A percentile compares a stretch with the other conserved stretches of the same genome.
These are phyloP conservation scores for Oryza coarctata DNA, from an alignment of 176 grass and related monocot species.

Conservation along the genomic window DNA sequence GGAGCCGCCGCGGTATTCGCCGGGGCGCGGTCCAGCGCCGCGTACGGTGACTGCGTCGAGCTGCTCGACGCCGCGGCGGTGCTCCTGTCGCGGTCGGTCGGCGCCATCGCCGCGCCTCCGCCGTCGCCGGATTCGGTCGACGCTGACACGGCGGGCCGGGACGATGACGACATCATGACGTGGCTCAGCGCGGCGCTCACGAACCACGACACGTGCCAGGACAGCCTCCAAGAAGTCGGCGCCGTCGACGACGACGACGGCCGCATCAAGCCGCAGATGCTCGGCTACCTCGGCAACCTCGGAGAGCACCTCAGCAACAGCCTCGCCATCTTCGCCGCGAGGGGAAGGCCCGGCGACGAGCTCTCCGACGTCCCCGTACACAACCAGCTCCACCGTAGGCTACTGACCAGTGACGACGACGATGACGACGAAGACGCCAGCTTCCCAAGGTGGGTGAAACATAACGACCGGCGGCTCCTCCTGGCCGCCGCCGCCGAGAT, in stretches of 20 bases:
- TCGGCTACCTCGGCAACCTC: constrained; percentile 38
- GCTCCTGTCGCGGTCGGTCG: constrained; percentile 39
- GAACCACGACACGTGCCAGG: constrained; percentile 62
- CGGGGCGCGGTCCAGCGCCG: constrained; percentile 22
- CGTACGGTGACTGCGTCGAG: constrained; percentile 60
- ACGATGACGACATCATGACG: constrained; percentile 47
- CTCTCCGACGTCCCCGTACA: constrained; percentile 42
- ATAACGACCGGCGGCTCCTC: constrained; percentile 46
- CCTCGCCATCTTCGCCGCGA: constrained; percentile 59
- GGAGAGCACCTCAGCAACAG: constrained; percentile 54
- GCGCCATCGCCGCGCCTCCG: neutral
- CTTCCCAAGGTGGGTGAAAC: constrained; percentile 55
- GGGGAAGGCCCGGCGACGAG: constrained; percentile 18
- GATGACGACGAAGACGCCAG: neutral
- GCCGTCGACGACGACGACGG: constrained; percentile 25
- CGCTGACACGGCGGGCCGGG: neutral
- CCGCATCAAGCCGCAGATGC: constrained; percentile 38
- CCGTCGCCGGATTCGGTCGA: neutral
- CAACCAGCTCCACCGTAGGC: constrained; percentile 33
- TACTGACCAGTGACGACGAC: constrained; percentile 16
- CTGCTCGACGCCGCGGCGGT: constrained; percentile 48
- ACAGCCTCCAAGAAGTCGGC: constrained; percentile 30
- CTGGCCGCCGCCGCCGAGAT: constrained; percentile 24
- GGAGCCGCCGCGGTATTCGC: constrained; percentile 22
- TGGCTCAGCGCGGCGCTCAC: constrained; percentile 66